Percentiles rank a stretch among this genome's conserved stretches.
phyloP scores from a whole-genome alignment of 768 basidiomycete species.

The Pleurotus pulmonarius region DNA sequence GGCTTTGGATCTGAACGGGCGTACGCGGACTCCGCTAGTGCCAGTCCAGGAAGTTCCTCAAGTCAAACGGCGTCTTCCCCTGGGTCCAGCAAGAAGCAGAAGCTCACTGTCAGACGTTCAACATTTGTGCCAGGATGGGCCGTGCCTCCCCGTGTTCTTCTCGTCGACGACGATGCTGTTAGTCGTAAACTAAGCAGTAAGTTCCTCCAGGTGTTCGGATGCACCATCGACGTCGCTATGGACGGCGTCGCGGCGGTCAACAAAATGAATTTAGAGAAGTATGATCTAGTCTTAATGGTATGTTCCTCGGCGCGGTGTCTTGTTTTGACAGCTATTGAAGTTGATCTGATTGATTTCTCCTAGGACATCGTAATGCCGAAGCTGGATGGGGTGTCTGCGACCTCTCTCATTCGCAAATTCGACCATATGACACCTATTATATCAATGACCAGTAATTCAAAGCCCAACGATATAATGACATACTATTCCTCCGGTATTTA shows the following conservation, averaged over 20 bases:
- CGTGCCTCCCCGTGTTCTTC: slow-evolving; percentile 82
- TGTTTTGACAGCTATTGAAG: slow-evolving; percentile 8
- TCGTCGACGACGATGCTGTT: slow-evolving; percentile 96
- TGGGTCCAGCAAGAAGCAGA: slow-evolving; percentile 26
- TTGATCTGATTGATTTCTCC: not conserved
- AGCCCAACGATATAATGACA: slow-evolving; percentile 89
- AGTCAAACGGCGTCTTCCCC: slow-evolving; percentile 12
- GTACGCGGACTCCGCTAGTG: not conserved
- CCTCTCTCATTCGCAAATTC: slow-evolving; percentile 90
- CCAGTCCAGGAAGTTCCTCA: slow-evolving; percentile 9
- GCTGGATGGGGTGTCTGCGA: slow-evolving; percentile 85
- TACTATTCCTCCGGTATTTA: slow-evolving; percentile 69
- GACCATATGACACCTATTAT: slow-evolving; percentile 96
- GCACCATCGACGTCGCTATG: slow-evolving; percentile 90
- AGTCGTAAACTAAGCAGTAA: slow-evolving; percentile 86
- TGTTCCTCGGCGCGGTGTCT: slow-evolving; percentile 20
- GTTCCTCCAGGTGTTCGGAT: slow-evolving; percentile 94
- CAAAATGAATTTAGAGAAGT: slow-evolving; percentile 96
- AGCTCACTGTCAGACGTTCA: slow-evolving; percentile 66
- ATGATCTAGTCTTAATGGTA: slow-evolving; percentile 95
- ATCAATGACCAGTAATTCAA: slow-evolving; percentile 95
- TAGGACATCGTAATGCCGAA: slow-evolving; percentile 96
- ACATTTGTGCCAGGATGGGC: slow-evolving; percentile 90
- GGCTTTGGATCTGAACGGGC: not conserved
- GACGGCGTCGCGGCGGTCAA: slow-evolving; percentile 90